Conservation (phyloP, 768 basidiomycete genomes). For the Tephrocybe sp. region DNA sequence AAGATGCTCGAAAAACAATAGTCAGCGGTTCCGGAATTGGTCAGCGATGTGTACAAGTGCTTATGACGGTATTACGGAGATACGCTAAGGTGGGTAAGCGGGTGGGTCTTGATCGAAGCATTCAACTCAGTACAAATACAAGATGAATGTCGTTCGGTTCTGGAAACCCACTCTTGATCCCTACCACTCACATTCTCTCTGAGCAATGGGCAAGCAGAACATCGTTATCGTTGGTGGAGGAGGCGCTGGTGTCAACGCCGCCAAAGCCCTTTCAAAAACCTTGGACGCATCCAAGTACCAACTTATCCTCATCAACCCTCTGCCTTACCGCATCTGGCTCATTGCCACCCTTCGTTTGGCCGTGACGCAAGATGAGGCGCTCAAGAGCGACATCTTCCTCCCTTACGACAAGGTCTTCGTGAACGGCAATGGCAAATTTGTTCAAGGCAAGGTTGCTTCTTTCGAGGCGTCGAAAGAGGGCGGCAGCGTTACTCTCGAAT, state of each 20-base stretch:
- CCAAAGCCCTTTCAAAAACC: constrained; percentile 46
- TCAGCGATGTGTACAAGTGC: not conserved
- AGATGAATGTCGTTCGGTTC: not conserved
- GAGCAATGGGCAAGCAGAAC: constrained; percentile 20
- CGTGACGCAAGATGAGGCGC: constrained; percentile 41
- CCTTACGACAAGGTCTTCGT: constrained; percentile 55
- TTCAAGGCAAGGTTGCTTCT: constrained; percentile 40
- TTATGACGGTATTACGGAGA: constrained; percentile 4
- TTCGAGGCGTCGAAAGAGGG: constrained; percentile 32
- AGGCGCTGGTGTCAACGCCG: constrained; percentile 49
- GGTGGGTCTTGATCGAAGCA: not conserved
- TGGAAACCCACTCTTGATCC: not conserved
- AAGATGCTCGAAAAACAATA: not conserved
- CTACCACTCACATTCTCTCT: not conserved
- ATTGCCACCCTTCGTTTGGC: constrained; percentile 53
- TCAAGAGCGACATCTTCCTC: constrained; percentile 47
- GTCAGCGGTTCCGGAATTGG: not conserved
- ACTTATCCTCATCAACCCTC: constrained; percentile 55
- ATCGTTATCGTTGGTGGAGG: constrained; percentile 57
- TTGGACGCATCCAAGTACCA: constrained; percentile 50
- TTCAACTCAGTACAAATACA: constrained; percentile 9
- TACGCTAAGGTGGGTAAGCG: not conserved
- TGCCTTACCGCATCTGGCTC: constrained; percentile 50
- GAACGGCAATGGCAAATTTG: constrained; percentile 46
- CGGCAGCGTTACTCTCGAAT: constrained; percentile 46